Base-by-base conservation (phyloP, 768 basidiomycete genomes). In the Rhizopogon vesiculosus region DNA sequence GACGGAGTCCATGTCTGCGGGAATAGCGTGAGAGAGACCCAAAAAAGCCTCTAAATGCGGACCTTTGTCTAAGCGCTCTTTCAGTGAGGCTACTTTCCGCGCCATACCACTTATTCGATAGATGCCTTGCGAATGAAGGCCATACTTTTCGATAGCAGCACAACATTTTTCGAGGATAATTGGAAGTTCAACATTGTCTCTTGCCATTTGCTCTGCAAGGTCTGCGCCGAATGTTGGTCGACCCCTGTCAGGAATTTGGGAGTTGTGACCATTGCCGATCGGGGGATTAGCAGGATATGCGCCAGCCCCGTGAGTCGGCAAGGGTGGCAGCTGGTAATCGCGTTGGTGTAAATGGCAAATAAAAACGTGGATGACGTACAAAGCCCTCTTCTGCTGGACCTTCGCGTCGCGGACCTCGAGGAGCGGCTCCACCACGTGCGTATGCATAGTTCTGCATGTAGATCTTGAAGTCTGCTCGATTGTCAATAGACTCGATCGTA, bases 361-460 rank as follows among this genome's bases (percentile, higher is more conserved):
- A 55, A 39, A 31, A 39, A 16, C 35, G 57, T 38, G 29, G 39
- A 56, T n/a, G n/a, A 81, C 93, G 69, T 68, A 98, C 96, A 75
- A 93, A 97, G 41, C 93, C 93, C 68, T 97, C 93, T 52, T 98
- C 92, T 51, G 81, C 76, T 3, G 93, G 93, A 3, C 92, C 95
- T 62, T 97, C 92, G 58, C 94, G 78, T 57, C 90, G 79, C 29
- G 91, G 92, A n/a, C 90, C 92, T 40, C 85, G 77, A 13, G 73
- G 69, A 29, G 75, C 74, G 40, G 68, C 72, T 48, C 79, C 76
- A 10, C 87, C 90, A 57, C 90, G 89, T 29, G 93, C 93, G 65
- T 95, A 93, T 0, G 91, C 87, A 66, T 96, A 99, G 67, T 97
- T 93, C 67, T 97, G 93, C 95, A 99, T 98, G 68, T 88, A 99